These are phyloP conservation scores for Monotropa hypopitys DNA, from an alignment of 179 eudicot genomes.

Conservation along the genomic window DNA sequence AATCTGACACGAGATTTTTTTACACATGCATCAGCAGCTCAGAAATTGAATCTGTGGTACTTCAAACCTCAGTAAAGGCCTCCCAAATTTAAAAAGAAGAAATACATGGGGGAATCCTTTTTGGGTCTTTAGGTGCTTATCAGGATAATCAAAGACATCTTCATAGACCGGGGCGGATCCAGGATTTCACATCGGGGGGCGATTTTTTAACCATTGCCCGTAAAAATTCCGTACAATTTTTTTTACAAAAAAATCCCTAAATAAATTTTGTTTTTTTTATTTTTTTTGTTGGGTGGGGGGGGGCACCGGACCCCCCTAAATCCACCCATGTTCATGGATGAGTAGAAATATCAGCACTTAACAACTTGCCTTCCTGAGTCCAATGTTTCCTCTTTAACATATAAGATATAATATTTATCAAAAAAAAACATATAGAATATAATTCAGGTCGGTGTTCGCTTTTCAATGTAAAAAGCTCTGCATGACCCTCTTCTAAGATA, in stretches of 20 bases:
- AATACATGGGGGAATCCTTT: background rate
- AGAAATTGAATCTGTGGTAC: background rate
- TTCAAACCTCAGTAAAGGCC: background rate
- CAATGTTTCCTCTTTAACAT: background rate
- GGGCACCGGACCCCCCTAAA: too few relatives aligned
- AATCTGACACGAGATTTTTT: background rate
- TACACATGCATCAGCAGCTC: background rate
- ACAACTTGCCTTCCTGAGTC: background rate
- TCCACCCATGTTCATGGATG: background rate
- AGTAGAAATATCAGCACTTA: background rate
- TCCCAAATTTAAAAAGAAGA: background rate
- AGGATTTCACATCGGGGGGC: too few relatives aligned
- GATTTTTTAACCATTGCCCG: too few relatives aligned
- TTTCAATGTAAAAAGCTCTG: background rate
- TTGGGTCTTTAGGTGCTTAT: background rate
- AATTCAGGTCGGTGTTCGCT: background rate
- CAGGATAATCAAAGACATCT: background rate
- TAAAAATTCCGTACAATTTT: too few relatives aligned
- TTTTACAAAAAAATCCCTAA: too few relatives aligned
- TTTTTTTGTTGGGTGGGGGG: too few relatives aligned
- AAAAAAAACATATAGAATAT: background rate
- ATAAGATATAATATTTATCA: background rate
- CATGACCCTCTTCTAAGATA: background rate
- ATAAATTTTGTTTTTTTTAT: too few relatives aligned
- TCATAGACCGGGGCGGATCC: too few relatives aligned